Base-by-base conservation (phyloP, 768 basidiomycete species). In the Russula sp. region DNA sequence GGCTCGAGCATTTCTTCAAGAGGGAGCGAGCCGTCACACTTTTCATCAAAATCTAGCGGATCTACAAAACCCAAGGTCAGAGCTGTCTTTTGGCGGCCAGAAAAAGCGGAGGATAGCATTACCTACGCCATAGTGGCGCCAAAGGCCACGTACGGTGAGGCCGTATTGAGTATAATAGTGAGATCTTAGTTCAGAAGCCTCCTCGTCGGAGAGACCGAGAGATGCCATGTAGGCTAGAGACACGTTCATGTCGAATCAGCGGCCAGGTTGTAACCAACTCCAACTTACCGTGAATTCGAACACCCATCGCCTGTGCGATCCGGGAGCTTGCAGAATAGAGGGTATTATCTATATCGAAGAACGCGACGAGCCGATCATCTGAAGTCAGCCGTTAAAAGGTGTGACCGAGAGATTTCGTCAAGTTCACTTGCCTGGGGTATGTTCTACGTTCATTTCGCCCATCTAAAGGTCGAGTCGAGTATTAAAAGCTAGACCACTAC, bases 341-440 rank as follows among this genome's bases (percentile, higher is more conserved):
- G 3, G 91, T 92, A 69, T 94, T 93, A 74, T 94, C 92, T 62
- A 94, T 90, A 70, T 93, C 91, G 64, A 94, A 84, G 82, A 86
- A 93, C 55, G 91, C 78, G 54, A 91, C 74, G 64, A 73, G 73
- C 14, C 85, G 82, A 44, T 82, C 79, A 77, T 89, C 88, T 73
- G 65, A 62, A 42, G 31, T 11, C 13, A 14, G 69, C 49, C 66
- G 42, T 32, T 39, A 56, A 32, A 11, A 32, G 39, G 35, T 16
- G 34, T 14, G 37, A 48, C 39, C 14, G 8, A 20, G 1, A 18
- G 22, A 27, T 27, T 27, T 27, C 27, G 27, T 20, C 22, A 37
- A n/a, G 7, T 22, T n/a, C 1, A 22, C 57, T 49, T 34, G 27
- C 64, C 61, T 31, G 40, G 57, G 42, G 55, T 58, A 59, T 64